These are phyloP conservation scores for Dendrocalamus latiflorus DNA, from an alignment of 202 grass and related monocot species.

Conservation along the genomic window DNA sequence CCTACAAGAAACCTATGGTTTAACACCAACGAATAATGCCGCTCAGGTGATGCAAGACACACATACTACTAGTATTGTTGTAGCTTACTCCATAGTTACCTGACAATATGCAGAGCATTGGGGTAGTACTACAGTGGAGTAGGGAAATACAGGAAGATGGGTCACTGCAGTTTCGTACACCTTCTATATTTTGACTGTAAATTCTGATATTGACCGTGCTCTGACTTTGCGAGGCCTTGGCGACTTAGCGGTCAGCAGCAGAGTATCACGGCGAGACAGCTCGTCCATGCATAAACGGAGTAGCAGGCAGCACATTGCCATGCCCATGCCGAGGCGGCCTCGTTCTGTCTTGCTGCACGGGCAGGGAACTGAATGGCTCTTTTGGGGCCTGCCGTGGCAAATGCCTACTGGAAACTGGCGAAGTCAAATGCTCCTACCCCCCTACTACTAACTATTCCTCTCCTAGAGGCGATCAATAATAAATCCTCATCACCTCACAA, in stretches of 20 bases:
- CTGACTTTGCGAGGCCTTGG: not conserved
- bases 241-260: not conserved
- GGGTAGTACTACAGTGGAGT: not conserved
- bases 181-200: not conserved
- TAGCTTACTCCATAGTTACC: not conserved
- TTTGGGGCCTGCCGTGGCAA: not conserved
- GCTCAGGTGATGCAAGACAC: too few species aligned
- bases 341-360: constrained; percentile 28
- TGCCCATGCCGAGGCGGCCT: too few species aligned
- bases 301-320: too few species aligned
- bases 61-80: not conserved
- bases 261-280: constrained; percentile 2
- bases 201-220: not conserved
- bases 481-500: not conserved
- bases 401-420: too few species aligned
- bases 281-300: too few species aligned
- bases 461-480: too few species aligned
- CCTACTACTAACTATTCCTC: too few species aligned
- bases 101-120: too few species aligned
- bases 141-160: not conserved
- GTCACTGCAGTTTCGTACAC: not conserved
- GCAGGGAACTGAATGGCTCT: constrained; percentile 24
- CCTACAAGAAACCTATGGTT: not conserved
- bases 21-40: too few species aligned
- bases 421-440: constrained; percentile 2